Evolutionary conservation across 2,329 filamentous ascomycete genomes (phyloP).

Genomic region (Xylaria polymorpha): DNA sequence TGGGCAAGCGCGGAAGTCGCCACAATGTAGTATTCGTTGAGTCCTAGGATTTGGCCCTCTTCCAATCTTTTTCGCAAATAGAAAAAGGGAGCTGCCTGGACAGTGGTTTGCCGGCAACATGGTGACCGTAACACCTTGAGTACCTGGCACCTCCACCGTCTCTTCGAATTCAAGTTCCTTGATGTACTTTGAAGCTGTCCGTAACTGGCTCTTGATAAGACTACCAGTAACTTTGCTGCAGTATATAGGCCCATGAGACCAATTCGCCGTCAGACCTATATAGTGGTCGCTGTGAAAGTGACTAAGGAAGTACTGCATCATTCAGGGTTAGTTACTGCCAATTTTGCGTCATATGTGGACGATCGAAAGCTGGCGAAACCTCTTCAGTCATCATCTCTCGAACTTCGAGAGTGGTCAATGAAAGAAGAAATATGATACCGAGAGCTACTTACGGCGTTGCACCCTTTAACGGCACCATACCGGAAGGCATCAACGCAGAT

Average conservation of each 20-base stretch:
- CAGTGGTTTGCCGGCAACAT: slow-evolving; percentile 99
- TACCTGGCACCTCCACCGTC: slow-evolving; percentile 81
- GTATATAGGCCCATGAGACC: slow-evolving; percentile 95
- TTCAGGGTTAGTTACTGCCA: not conserved
- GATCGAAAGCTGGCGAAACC: not conserved
- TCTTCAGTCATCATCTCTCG: not conserved
- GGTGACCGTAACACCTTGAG: slow-evolving; percentile 84
- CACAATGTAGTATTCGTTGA: slow-evolving; percentile 91
- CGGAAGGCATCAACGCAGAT: slow-evolving; percentile 97
- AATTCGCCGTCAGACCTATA: slow-evolving; percentile 85
- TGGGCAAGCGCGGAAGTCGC: slow-evolving; percentile 92
- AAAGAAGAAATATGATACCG: not conserved
- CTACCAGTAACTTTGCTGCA: slow-evolving; percentile 94
- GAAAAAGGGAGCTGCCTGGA: slow-evolving; percentile 90
- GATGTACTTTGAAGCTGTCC: slow-evolving; percentile 87
- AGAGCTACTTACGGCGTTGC: slow-evolving; percentile 67
- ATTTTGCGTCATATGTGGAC: no score
- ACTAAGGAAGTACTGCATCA: slow-evolving; percentile 81
- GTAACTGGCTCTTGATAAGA: slow-evolving; percentile 85
- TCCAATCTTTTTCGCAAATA: slow-evolving; percentile 83
- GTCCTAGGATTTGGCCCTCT: slow-evolving; percentile 68
- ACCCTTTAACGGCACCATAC: slow-evolving; percentile 92
- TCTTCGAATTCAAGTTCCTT: slow-evolving; percentile 87
- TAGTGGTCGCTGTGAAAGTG: slow-evolving; percentile 99
- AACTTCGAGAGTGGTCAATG: not conserved